phyloP scores from a whole-genome alignment of 1,139 yeast species.

The Taphrina communis region DNA sequence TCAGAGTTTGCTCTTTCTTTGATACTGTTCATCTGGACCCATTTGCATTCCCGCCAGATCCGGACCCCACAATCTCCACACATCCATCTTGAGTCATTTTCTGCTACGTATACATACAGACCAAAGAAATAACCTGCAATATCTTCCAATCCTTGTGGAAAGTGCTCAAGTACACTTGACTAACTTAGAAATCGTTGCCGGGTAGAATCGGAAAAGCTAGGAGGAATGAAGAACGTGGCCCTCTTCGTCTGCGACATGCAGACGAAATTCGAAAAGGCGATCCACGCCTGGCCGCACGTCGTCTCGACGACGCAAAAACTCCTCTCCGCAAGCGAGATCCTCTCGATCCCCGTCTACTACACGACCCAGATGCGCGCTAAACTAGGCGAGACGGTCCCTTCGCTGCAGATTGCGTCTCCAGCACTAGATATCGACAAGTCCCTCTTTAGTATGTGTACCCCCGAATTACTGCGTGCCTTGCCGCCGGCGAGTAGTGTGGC shows the following conservation, averaged over 20 bases:
- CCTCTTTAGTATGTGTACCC: slow-evolving; percentile 48
- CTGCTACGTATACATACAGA: too few relatives aligned
- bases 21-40: not conserved
- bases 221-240: slow-evolving; percentile 3
- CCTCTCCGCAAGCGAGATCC: slow-evolving; percentile 47
- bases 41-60: not conserved
- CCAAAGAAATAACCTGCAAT: too few relatives aligned
- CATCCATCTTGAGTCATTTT: not conserved
- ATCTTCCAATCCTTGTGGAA: not conserved
- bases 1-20: not conserved
- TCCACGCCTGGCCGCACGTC: slow-evolving; percentile 35
- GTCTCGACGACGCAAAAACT: slow-evolving; percentile 42
- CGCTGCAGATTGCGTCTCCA: slow-evolving; percentile 45
- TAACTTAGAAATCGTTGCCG: too few relatives aligned
- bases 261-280: slow-evolving; percentile 36
- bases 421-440: slow-evolving; percentile 49
- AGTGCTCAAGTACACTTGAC: too few relatives aligned
- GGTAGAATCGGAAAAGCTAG: too few relatives aligned
- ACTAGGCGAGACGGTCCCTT: slow-evolving; percentile 49
- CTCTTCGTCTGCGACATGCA: slow-evolving; percentile 40
- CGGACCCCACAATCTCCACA: slow-evolving; percentile 4
- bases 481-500: slow-evolving; percentile 47
- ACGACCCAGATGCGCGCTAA: slow-evolving; percentile 49
- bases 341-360: slow-evolving; percentile 48
- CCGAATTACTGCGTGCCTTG: slow-evolving; percentile 46